Base-by-base conservation (phyloP, 331 rosid genomes). In the Saraca asoca region DNA sequence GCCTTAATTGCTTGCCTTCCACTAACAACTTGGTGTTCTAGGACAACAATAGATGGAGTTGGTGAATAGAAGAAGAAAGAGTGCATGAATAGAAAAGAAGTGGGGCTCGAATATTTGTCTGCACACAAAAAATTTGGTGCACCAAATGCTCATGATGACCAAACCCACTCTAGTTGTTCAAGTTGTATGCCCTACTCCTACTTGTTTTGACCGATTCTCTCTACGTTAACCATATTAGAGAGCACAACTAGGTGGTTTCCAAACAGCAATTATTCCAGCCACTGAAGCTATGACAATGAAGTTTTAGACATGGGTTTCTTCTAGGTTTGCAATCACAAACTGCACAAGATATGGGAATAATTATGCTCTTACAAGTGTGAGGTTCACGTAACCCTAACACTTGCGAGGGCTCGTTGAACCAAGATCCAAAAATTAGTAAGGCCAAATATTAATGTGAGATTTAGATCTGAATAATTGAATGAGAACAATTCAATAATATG, bases 101-200 rank as follows among this genome's bases (percentile, higher is more conserved):
- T 74, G 80, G 77, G 33, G 20, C 54, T 75, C 53, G 66, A 66
- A 65, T 38, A 71, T 10, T 61, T 62, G 78, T 71, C 80, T 59
- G 43, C 55, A 63, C 46, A 66, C 57, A 33, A 44, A 7, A 53
- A 48, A 74, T 52, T 24, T 48, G 66, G 78, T 67, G 59, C 64
- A 51, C 34, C 34, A 61, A 61, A 58, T 68, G 16, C 35, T 67
- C 67, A 72, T 66, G 34, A 48, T 66, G 75, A 62, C 81, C 79
- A 72, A 80, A 76, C 85, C 81, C 85, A 80, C 85, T 80, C 62
- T 41, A 51, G 62, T 67, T 63, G 68, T 72, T 62, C 11, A 39
- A 7, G 8, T 39, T 5, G 6, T 7, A 39, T 10, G 10, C 43
- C 9, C 8, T 0, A 7, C 43, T 39, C 5, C 43, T 39, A 0